Evolutionary conservation across 768 basidiomycete genomes (phyloP).

Genomic region (Hericium alpestre): DNA sequence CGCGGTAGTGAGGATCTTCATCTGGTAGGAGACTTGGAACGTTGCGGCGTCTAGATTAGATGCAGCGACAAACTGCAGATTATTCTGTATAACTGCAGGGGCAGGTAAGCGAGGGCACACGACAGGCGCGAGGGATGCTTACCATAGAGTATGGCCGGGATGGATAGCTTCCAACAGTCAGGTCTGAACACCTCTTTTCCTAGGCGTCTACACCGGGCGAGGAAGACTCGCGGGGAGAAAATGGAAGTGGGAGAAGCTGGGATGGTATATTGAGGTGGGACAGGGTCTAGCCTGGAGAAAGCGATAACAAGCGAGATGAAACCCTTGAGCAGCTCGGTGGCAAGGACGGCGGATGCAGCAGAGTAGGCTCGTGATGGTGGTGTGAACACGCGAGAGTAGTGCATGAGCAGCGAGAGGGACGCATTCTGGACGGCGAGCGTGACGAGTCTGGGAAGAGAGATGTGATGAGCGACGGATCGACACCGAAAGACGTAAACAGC

Average conservation of each 20-base stretch:
- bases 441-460: conserved; percentile 41
- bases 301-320: conserved; percentile 80
- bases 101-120: background rate
- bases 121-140: conserved; percentile 10
- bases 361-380: conserved; percentile 73
- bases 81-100: conserved; percentile 74
- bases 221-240: conserved; percentile 24
- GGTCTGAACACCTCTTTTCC: conserved; percentile 67
- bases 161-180: conserved; percentile 96
- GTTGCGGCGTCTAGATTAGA: conserved; percentile 91
- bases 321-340: conserved; percentile 92
- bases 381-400: conserved; percentile 82
- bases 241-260: conserved; percentile 20
- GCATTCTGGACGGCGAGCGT: conserved; percentile 93
- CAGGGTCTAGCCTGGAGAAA: conserved; percentile 46
- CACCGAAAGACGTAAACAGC: conserved; percentile 14
- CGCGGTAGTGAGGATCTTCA: conserved; percentile 94
- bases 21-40: conserved; percentile 94
- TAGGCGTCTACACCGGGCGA: conserved; percentile 44
- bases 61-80: conserved; percentile 89
- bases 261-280: conserved; percentile 20
- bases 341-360: conserved; percentile 86
- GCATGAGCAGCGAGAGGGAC: conserved; percentile 85
- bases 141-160: conserved; percentile 92
- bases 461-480: conserved; percentile 3